These are phyloP conservation scores for Bryoglossum gracile DNA, from an alignment of 495 filamentous ascomycete species.

Conservation along the genomic window DNA sequence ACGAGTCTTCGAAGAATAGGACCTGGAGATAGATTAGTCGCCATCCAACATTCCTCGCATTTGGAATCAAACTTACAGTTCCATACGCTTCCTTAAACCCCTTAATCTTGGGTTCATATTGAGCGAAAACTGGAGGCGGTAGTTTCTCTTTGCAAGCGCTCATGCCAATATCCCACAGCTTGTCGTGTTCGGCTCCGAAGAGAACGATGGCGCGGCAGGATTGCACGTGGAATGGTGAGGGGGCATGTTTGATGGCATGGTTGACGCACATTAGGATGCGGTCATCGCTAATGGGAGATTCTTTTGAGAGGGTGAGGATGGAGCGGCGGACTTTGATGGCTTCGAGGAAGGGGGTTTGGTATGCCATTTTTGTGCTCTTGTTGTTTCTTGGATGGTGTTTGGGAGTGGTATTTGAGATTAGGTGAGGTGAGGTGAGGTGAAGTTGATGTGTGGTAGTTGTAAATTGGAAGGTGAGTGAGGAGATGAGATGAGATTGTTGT, in stretches of 20 bases:
- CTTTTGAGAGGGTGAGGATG: conserved; percentile 51
- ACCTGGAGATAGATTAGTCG: too few species aligned
- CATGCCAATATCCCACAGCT: conserved; percentile 52
- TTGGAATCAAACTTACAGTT: conserved; percentile 35
- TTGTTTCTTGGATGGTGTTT: background rate
- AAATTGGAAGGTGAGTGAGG: too few species aligned
- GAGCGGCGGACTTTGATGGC: conserved; percentile 50
- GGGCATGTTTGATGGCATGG: conserved; percentile 46
- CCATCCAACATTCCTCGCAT: too few species aligned
- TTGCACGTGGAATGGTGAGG: conserved; percentile 61
- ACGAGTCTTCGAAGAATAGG: conserved; percentile 56
- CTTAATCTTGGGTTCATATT: conserved; percentile 40
- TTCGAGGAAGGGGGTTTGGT: conserved; percentile 37
- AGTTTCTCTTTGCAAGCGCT: conserved; percentile 48
- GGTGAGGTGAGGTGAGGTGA: too few species aligned
- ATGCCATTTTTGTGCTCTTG: conserved; percentile 7
- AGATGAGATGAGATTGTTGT: too few species aligned
- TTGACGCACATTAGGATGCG: conserved; percentile 49
- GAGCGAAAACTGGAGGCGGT: conserved; percentile 41
- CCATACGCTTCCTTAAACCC: conserved; percentile 51
- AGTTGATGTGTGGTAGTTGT: too few species aligned
- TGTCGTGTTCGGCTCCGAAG: conserved; percentile 54
- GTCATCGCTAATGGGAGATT: conserved; percentile 42
- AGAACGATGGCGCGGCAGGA: conserved; percentile 54
- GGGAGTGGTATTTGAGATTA: background rate